Conservation (phyloP, 768 basidiomycete genomes). For the Lactarius evosmus region DNA sequence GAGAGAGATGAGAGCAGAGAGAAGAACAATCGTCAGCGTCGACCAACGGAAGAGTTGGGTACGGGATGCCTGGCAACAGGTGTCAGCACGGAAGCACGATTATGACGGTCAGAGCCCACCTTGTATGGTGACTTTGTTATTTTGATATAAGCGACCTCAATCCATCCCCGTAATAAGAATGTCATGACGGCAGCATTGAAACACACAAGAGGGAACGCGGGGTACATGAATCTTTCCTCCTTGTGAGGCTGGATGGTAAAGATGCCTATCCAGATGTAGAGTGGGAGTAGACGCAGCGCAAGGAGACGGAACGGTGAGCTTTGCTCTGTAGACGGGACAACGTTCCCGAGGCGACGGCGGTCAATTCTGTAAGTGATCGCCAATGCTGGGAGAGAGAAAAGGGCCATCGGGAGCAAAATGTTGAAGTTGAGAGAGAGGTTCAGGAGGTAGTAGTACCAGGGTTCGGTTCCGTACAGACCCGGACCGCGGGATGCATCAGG, state of each 20-base stretch:
- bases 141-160: conserved; percentile 71
- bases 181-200: conserved; percentile 92
- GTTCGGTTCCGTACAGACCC: conserved; percentile 89
- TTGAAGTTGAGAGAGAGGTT: conserved; percentile 97
- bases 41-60: conserved; percentile 70
- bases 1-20: conserved; percentile 65
- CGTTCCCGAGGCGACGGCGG: conserved; percentile 65
- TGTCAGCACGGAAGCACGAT: conserved; percentile 7
- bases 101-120: conserved; percentile 45
- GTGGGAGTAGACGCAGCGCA: conserved; percentile 72
- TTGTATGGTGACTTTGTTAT: conserved; percentile 81
- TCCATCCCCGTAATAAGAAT: conserved; percentile 83
- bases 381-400: conserved; percentile 77
- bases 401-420: conserved; percentile 72
- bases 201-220: conserved; percentile 85
- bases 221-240: conserved; percentile 99
- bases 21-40: conserved; percentile 67
- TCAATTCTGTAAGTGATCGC: conserved; percentile 72
- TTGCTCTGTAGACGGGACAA: conserved; percentile 48
- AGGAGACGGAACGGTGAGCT: conserved; percentile 81
- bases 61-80: conserved; percentile 61
- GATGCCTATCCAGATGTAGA: conserved; percentile 88
- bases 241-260: conserved; percentile 86
- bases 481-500: conserved; percentile 76
- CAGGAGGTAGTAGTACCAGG: conserved; percentile 79